phyloP scores from a whole-genome alignment of 83 land plant species.

The Diphasiastrum complanatum region DNA sequence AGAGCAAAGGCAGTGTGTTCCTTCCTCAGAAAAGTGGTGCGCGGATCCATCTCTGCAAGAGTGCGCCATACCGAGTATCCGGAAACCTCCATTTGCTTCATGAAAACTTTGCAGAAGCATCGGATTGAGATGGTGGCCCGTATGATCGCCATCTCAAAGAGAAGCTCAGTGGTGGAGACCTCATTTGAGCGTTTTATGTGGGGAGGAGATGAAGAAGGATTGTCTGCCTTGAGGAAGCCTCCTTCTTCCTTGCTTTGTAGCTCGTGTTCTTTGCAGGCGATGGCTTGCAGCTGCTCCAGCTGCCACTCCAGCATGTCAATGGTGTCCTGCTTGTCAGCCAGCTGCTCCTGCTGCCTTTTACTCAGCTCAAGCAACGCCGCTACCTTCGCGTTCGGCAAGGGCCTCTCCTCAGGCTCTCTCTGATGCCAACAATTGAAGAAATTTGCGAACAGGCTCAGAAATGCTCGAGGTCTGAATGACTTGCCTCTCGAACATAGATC shows the following conservation, averaged over 20 bases:
- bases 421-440: too few species aligned
- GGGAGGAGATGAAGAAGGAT: neutral
- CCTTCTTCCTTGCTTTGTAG: neutral
- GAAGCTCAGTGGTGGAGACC: neutral
- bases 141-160: conserved; percentile 3
- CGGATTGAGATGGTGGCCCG: neutral
- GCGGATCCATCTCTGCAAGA: conserved; percentile 19
- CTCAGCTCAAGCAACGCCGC: too few species aligned
- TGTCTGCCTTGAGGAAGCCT: neutral
- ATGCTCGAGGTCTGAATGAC: too few species aligned
- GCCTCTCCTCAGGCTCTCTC: too few species aligned
- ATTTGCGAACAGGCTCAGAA: too few species aligned
- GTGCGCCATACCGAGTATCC: conserved; percentile 9
- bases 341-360: conserved; percentile 11
- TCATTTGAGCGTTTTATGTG: neutral
- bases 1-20: conserved; percentile 20
- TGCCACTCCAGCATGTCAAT: conserved; percentile 20
- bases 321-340: conserved; percentile 17
- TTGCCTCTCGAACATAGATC: too few species aligned
- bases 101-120: conserved; percentile 5
- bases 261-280: conserved; percentile 6
- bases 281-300: conserved; percentile 11
- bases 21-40: conserved; percentile 2
- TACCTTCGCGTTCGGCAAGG: too few species aligned
- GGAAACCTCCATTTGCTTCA: conserved; percentile 16